These are phyloP conservation scores for Trichophyton rubrum DNA, from an alignment of 2,329 filamentous ascomycete genomes.

Conservation along the genomic window DNA sequence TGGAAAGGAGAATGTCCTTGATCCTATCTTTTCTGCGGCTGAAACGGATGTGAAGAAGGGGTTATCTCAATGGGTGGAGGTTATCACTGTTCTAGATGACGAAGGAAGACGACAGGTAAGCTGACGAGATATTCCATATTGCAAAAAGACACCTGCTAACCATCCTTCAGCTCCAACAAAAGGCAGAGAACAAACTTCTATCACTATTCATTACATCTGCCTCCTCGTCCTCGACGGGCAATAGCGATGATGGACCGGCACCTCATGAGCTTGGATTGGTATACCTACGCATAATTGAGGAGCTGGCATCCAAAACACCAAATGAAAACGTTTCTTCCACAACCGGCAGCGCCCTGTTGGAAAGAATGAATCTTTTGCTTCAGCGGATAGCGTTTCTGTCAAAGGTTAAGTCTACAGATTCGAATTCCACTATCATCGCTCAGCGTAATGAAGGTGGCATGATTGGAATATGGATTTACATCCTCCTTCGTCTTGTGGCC, in stretches of 20 bases:
- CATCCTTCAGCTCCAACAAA: slow-evolving; percentile 27
- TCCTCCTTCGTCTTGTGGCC: slow-evolving; percentile 29
- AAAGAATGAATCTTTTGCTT: slow-evolving; percentile 29
- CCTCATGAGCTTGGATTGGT: slow-evolving; percentile 24
- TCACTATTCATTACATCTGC: slow-evolving; percentile 20
- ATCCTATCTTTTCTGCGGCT: slow-evolving; percentile 30
- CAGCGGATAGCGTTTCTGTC: slow-evolving; percentile 26
- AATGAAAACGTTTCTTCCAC: slow-evolving; percentile 21
- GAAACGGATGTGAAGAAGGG: slow-evolving; percentile 25
- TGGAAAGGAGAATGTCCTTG: slow-evolving; percentile 23
- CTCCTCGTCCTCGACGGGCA: slow-evolving; percentile 6
- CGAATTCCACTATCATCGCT: slow-evolving; percentile 12
- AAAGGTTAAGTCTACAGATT: slow-evolving; percentile 14
- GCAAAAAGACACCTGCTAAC: not conserved
- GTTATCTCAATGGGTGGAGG: slow-evolving; percentile 28
- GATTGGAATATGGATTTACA: slow-evolving; percentile 31
- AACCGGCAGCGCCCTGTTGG: slow-evolving; percentile 25
- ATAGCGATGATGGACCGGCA: not conserved
- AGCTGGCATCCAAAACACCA: slow-evolving; percentile 27
- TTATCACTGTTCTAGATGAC: slow-evolving; percentile 28
- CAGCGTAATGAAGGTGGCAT: slow-evolving; percentile 13
- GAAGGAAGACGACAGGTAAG: slow-evolving; percentile 27
- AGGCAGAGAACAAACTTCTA: slow-evolving; percentile 30
- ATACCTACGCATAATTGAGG: slow-evolving; percentile 30
- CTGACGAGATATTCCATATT: not conserved